phyloP scores from a whole-genome alignment of 768 basidiomycete species.

The Naganishia kalamii region DNA sequence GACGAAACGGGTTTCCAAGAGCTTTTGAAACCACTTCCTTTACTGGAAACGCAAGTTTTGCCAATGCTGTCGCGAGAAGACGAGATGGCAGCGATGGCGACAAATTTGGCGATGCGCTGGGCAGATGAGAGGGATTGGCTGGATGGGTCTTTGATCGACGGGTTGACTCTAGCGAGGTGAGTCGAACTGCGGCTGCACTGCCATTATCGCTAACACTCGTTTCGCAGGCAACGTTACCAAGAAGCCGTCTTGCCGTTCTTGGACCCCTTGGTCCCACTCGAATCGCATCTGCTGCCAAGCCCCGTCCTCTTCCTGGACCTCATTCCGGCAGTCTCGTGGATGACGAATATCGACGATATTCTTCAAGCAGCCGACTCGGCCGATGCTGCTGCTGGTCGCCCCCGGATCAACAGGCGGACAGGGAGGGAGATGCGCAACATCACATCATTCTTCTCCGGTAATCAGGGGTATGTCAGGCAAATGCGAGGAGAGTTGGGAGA shows the following conservation, averaged over 20 bases:
- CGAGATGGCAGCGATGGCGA: slow-evolving; percentile 19
- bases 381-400: slow-evolving; percentile 31
- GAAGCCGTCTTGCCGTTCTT: slow-evolving; percentile 47
- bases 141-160: background rate
- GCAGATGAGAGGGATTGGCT: background rate
- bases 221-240: slow-evolving; percentile 11
- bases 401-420: slow-evolving; percentile 37
- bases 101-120: background rate
- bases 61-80: background rate
- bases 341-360: slow-evolving; percentile 63
- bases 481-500: slow-evolving; percentile 26
- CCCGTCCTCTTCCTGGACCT: slow-evolving; percentile 60
- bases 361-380: slow-evolving; percentile 33
- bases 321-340: slow-evolving; percentile 60
- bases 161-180: slow-evolving; percentile 8
- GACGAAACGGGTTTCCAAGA: slow-evolving; percentile 32
- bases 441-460: slow-evolving; percentile 12
- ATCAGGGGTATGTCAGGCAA: slow-evolving; percentile 31
- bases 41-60: slow-evolving; percentile 25
- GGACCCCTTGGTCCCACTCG: slow-evolving; percentile 51
- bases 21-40: slow-evolving; percentile 29
- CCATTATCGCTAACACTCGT: background rate
- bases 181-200: background rate
- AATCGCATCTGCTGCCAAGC: slow-evolving; percentile 51
- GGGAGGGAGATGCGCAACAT: slow-evolving; percentile 37